Base-by-base conservation (phyloP, 2,329 filamentous ascomycete genomes). In the Botrytis sinoallii region DNA sequence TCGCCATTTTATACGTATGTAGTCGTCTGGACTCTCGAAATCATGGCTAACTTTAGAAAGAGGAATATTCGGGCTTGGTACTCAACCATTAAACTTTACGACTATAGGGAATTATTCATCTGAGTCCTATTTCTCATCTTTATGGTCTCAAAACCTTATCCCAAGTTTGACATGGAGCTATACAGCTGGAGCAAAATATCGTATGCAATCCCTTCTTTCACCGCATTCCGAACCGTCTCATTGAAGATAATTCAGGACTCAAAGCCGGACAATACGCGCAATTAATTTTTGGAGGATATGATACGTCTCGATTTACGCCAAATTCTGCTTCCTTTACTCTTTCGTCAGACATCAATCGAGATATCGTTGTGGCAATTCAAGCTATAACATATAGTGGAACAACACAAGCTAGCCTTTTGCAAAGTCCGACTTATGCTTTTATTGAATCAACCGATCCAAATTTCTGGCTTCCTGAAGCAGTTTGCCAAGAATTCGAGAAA, bases 181-280 rank as follows among this genome's bases (percentile, higher is more conserved):
- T 80, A 93, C 92, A 8, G 91, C 92, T 57, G 92, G 92, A 20
- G 91, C 91, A 32, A 86, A 87, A 75, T 93, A 94, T 79, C 82
- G 83, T 82, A 77, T 76, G 80, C 8, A 25, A 63, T 52, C 8
- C 20, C 29, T 60, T 46, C 8, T 22, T 12, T 38, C 7, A 4
- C 42, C 32, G 3, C 7, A 63, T 46, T 8, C 4, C 4, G 38
- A n/a, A 18, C 3, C 8, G 12, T 68, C 14, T 42, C 22, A 57
- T 38, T 48, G 18, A 48, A 22, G 20, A 14, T 42, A 35, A 44
- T 35, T 25, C 55, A 76, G 75, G 72, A n/a, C 46, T 75, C 29
- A 75, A 77, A 68, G 74, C 67, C 80, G 81, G 81, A 9, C 78
- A 77, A 44, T 83, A 82, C 70, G 82, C 82, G 9, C 82, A 84